Conservation (phyloP, 345 rosid species). For the Xanthoceras sorbifolium region DNA sequence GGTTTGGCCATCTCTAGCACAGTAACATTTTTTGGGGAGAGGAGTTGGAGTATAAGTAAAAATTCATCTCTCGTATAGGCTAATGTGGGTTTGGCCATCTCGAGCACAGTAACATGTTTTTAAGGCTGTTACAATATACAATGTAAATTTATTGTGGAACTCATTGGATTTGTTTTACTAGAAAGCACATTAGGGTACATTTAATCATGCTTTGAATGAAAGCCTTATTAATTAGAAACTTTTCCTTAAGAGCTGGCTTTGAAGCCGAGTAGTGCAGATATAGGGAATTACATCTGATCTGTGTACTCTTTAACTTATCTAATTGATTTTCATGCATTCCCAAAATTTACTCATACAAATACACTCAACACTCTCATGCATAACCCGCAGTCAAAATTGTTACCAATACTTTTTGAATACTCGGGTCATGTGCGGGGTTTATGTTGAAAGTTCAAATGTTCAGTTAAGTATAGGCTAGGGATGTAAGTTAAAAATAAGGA, state of each 20-base stretch:
- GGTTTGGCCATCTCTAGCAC: no score
- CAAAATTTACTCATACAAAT: neutral
- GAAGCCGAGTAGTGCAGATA: neutral
- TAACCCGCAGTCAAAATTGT: no score
- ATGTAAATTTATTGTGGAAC: neutral
- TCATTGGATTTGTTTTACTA: neutral
- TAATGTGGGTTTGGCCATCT: neutral
- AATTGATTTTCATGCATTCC: neutral
- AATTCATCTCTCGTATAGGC: neutral
- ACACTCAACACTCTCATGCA: neutral
- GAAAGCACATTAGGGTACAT: neutral
- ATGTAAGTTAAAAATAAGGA: no score
- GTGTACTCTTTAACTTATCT: no score
- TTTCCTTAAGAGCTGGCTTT: neutral
- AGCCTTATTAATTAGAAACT: neutral
- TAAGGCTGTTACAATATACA: neutral
- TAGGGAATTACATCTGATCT: neutral
- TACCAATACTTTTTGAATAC: no score
- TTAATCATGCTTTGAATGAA: slow-evolving; percentile 1
- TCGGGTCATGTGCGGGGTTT: no score
- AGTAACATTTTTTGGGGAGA: no score
- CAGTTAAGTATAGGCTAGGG: neutral
- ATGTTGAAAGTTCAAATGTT: neutral
- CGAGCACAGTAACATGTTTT: neutral
- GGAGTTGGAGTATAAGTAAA: neutral